Base-by-base conservation (phyloP, 257 asterid genomes). In the Echites panduratus region DNA sequence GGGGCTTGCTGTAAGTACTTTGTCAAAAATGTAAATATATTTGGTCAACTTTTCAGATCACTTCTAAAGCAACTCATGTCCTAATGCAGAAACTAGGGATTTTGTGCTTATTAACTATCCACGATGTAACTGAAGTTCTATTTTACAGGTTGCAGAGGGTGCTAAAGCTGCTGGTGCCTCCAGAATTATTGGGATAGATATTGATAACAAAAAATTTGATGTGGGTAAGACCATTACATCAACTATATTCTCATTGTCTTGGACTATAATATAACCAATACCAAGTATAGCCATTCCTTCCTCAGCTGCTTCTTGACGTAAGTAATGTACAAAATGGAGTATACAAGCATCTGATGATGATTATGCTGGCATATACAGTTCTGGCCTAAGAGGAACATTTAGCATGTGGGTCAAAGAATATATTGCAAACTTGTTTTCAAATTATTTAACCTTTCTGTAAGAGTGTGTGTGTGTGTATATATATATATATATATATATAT, bases 141-240 rank as follows among this genome's bases (percentile, higher is more conserved):
- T 63, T 66, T 59, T 27, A 24, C 83, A 95, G 98, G 99, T 95
- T 77, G 99, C 99, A 4, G 98, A 95, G 87, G 99, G 99, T 83
- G 98, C 99, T 68, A 95, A 92, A 82, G 79, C 96, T 80, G 96
- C 98, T 82, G 99, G 99, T 58, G 98, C 99, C 69, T 92, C 99
- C 65, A 87, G 99, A 66, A 72, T 95, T 64, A 95, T 95, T 78
- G 98, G 99, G 77, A 87, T 95, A 35, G 98, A 95, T 78, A 89
- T 95, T 77, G 99, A 95, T 79, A 83, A 74, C 82, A 92, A 87
- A 62, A 95, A 95, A 87, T 95, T 80, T 38, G 98, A 92, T 63
- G 73, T 9, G 75, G 99, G 97, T 94, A 38, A 82, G 61, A 43
- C 22, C 65, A 10, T 68, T 35, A 19, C 32, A 68, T 63, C 52